Conservation (phyloP, 2,329 filamentous ascomycete species). For the Thelonectria rubi region DNA sequence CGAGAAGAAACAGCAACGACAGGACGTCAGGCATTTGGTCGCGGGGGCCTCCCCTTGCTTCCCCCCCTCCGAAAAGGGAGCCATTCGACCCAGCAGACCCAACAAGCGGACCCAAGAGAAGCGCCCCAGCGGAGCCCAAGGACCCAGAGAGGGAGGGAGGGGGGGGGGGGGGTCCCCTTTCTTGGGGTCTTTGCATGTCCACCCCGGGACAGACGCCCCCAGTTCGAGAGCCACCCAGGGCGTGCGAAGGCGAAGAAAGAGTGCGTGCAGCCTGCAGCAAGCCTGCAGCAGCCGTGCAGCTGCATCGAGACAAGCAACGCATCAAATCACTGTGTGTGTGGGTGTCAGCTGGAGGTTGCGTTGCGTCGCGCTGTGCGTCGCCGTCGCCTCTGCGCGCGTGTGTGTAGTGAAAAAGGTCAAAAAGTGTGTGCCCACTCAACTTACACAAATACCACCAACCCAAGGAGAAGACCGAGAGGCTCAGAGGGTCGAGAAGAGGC, state of each 20-base stretch:
- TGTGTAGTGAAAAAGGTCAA: conserved; percentile 30
- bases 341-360: conserved; percentile 9
- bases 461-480: conserved; percentile 43
- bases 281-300: background rate
- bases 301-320: background rate
- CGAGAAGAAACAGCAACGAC: conserved; percentile 20
- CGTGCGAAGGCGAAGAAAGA: conserved; percentile 18
- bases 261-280: conserved; percentile 15
- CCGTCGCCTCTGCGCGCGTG: conserved; percentile 29
- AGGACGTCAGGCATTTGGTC: conserved; percentile 26
- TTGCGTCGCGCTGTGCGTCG: background rate
- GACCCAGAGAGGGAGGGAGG: conserved; percentile 29
- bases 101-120: conserved; percentile 36
- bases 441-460: conserved; percentile 12
- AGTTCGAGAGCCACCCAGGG: conserved; percentile 14
- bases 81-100: conserved; percentile 31
- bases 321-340: conserved; percentile 10
- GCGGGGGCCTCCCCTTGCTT: conserved; percentile 17
- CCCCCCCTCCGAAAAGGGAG: conserved; percentile 6
- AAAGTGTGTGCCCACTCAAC: conserved; percentile 16
- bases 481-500: conserved; percentile 43
- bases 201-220: conserved; percentile 30
- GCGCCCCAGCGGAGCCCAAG: conserved; percentile 31
- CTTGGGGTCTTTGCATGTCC: background rate
- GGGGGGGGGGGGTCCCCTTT: too few species aligned